Percentiles rank a stretch among this genome's conserved stretches.
These are phyloP conservation scores for Kodamaea suecica DNA, from an alignment of 1,139 yeast genomes.

Conservation along the genomic window DNA sequence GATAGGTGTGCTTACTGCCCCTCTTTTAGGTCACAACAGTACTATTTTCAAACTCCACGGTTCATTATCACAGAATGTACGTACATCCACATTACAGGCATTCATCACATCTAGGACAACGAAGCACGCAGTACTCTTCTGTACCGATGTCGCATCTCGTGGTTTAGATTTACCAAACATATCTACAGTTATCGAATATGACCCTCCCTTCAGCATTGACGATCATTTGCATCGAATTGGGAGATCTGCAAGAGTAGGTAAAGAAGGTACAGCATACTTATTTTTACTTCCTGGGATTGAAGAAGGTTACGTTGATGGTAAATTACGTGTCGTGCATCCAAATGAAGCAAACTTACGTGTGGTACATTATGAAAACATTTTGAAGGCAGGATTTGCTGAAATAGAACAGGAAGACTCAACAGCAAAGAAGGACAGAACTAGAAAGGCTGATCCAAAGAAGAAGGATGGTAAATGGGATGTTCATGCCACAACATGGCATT, in stretches of 20 bases:
- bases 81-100: slow-evolving; percentile 71
- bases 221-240: slow-evolving; percentile 75
- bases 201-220: slow-evolving; percentile 67
- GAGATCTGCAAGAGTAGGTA: slow-evolving; percentile 73
- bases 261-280: slow-evolving; percentile 60
- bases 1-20: slow-evolving; percentile 50
- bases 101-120: slow-evolving; percentile 46
- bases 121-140: slow-evolving; percentile 65
- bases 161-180: slow-evolving; percentile 69
- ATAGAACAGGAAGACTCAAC: slow-evolving; percentile 14
- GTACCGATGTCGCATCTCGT: slow-evolving; percentile 79
- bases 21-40: slow-evolving; percentile 46
- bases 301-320: slow-evolving; percentile 71
- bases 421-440: slow-evolving; percentile 6
- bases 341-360: slow-evolving; percentile 41
- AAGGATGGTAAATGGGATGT: slow-evolving; percentile 72
- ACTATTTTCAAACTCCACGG: slow-evolving; percentile 85
- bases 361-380: slow-evolving; percentile 48
- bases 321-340: slow-evolving; percentile 55
- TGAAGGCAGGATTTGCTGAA: slow-evolving; percentile 61
- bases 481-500: slow-evolving; percentile 95
- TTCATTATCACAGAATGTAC: slow-evolving; percentile 74
- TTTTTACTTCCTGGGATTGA: slow-evolving; percentile 86
- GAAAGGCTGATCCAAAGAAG: slow-evolving; percentile 28
- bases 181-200: slow-evolving; percentile 62